A percentile compares a stretch with the other conserved stretches of the same genome.
These are phyloP conservation scores for Alnus rubra DNA, from an alignment of 306 rosid species.

Conservation along the genomic window DNA sequence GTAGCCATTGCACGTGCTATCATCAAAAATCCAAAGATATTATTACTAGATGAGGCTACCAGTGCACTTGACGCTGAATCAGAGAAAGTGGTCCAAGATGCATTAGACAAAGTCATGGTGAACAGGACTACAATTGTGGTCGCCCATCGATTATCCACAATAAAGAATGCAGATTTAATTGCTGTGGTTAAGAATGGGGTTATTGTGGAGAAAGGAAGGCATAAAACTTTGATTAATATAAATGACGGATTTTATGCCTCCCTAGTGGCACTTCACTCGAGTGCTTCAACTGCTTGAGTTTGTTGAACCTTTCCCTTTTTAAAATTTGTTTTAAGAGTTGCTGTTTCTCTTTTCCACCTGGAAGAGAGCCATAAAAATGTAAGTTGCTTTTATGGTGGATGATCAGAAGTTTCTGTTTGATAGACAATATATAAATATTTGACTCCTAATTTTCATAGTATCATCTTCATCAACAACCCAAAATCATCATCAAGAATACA, in stretches of 20 bases:
- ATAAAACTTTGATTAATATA: slow-evolving; percentile 59
- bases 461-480: too few relatives aligned
- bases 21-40: slow-evolving; percentile 73
- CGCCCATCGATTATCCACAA: slow-evolving; percentile 82
- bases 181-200: slow-evolving; percentile 89
- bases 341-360: background rate
- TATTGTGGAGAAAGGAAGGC: slow-evolving; percentile 81
- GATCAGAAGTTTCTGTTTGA: background rate
- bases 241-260: slow-evolving; percentile 81
- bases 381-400: background rate
- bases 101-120: slow-evolving; percentile 77
- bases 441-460: too few relatives aligned
- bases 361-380: background rate
- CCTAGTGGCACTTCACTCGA: slow-evolving; percentile 65
- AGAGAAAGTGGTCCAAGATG: slow-evolving; percentile 89
- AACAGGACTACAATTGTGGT: slow-evolving; percentile 77
- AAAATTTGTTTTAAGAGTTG: background rate
- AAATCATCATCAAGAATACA: too few relatives aligned
- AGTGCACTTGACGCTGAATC: slow-evolving; percentile 89
- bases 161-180: slow-evolving; percentile 78
- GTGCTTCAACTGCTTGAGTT: slow-evolving; percentile 46
- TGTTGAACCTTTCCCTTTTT: background rate
- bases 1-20: slow-evolving; percentile 88
- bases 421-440: too few relatives aligned
- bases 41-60: slow-evolving; percentile 81